Evolutionary conservation across 2,329 filamentous ascomycete species (phyloP), one percentile per base, ranked within the genome.

Genomic region (Ophiosphaerella herpotricha): DNA sequence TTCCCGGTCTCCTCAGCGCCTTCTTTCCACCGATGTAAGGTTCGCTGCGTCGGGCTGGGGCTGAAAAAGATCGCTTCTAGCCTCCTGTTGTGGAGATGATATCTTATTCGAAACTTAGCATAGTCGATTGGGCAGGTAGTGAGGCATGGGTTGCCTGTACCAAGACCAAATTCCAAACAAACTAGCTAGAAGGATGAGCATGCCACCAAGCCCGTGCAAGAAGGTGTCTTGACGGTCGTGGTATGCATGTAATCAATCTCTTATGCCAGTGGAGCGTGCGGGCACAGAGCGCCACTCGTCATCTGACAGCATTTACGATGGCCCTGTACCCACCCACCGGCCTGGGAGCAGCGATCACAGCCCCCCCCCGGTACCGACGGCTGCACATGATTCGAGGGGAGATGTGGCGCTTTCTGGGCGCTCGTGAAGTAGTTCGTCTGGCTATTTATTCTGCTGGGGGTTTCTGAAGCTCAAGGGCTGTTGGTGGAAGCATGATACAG

Each of bases 71-170:
- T 8, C 26, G 26, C 26, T 29, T 39, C 37, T 41, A 16, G 24
- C 39, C 31, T 32, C 18, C n/a, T 18, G 31, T 23, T 21, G 31
- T 33, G 23, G 32, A 42, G 36, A 32, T 13, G 37, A 33, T 37
- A 23, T 36, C 46, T 49, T 48, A 40, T 43, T 33, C 35, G 46
- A 49, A 43, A 49, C 46, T 39, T 49, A 40, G 41, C 41, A 49
- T 44, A 40, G 16, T 26, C 46, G 29, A 41, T 21, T 26, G 38
- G 37, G 14, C 16, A 39, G 33, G 16, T n/a, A n/a, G 12, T 8
- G 16, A 14, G 18, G 31, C 41, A 23, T 35, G 16, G 31, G 8
- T 24, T 23, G 9, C 13, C 13, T 7, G 13, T 26, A 11, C 14
- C 41, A 24, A 23, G 31, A 11, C 26, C 26, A 5, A 6, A 29